Base-by-base conservation (phyloP, 306 rosid genomes). In the Cotoneaster glaucophyllus region DNA sequence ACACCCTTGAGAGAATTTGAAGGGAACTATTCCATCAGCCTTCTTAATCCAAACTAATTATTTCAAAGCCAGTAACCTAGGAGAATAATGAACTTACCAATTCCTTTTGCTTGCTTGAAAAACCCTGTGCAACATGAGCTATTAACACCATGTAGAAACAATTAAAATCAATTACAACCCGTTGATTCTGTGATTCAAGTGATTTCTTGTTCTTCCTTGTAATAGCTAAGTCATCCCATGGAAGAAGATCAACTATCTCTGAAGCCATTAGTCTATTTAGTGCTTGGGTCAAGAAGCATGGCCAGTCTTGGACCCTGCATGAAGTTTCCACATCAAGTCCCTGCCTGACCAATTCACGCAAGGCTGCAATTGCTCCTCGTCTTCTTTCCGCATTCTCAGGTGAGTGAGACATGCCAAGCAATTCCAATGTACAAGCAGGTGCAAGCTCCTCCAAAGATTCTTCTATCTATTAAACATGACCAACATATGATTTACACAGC, bases 361-460 rank as follows among this genome's bases (percentile, higher is more conserved):
- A 83, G 71, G 99, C 99, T 12, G 89, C 87, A 86, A 96, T 90
- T 57, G 98, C 99, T 79, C 99, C 96, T 70, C 59, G 89, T 84
- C 97, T 87, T 73, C 99, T 78, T 66, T 92, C 98, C 74, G 86
- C 86, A 85, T 89, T 87, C 83, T 83, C 92, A 76, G 90, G 89
- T 73, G 80, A 76, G 69, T 80, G 89, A 70, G 96, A 82, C 88
- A 96, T 79, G 82, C 88, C 90, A 82, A 96, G 74, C 79, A 92
- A 77, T 83, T 96, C 99, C 86, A 96, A 83, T 39, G 97, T 90
- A 86, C 99, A 96, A 71, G 98, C 93, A 65, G 98, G 98, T 48
- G 99, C 98, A 70, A 96, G 98, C 81, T 90, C 99, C 88, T 96
- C 99, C 80, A 96, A 91, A 79, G 98, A 96, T 86, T 90, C 96